phyloP scores from a whole-genome alignment of 2,329 filamentous ascomycete genomes.

The Sporothrix globosa region DNA sequence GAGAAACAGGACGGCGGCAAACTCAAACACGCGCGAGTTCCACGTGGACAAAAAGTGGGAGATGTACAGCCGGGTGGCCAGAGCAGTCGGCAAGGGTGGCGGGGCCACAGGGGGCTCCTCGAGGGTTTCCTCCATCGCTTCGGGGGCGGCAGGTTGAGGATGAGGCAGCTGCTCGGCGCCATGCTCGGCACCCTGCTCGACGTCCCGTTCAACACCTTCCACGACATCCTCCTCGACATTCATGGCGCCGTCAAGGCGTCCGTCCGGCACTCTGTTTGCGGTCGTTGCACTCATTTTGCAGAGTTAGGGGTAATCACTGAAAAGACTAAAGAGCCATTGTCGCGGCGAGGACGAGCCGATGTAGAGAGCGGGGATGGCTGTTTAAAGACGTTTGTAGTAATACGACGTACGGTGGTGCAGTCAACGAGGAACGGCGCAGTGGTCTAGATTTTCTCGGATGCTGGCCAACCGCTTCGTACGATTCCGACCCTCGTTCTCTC shows the following conservation, averaged over 20 bases:
- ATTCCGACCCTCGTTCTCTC: too few relatives aligned
- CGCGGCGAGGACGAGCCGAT: not conserved
- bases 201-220: too few relatives aligned
- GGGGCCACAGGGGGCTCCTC: too few relatives aligned
- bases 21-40: constrained; percentile 68
- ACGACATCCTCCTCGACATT: too few relatives aligned
- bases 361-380: not conserved
- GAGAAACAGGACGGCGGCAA: constrained; percentile 63
- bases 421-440: not conserved
- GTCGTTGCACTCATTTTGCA: not conserved
- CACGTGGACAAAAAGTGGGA: constrained; percentile 66
- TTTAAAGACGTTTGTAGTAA: not conserved
- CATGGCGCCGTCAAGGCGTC: too few relatives aligned
- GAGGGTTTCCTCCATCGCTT: not conserved
- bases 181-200: not conserved
- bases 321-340: not conserved
- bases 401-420: too few relatives aligned
- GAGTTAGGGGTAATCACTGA: not conserved
- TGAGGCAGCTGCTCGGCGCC: not conserved
- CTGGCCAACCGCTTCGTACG: constrained; percentile 4
- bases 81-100: constrained; percentile 1
- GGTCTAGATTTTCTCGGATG: not conserved
- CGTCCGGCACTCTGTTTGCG: not conserved
- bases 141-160: not conserved
- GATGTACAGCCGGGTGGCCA: constrained; percentile 51